phyloP scores from a whole-genome alignment of 2,329 filamentous ascomycete genomes.

The Fonsecaea monophora region DNA sequence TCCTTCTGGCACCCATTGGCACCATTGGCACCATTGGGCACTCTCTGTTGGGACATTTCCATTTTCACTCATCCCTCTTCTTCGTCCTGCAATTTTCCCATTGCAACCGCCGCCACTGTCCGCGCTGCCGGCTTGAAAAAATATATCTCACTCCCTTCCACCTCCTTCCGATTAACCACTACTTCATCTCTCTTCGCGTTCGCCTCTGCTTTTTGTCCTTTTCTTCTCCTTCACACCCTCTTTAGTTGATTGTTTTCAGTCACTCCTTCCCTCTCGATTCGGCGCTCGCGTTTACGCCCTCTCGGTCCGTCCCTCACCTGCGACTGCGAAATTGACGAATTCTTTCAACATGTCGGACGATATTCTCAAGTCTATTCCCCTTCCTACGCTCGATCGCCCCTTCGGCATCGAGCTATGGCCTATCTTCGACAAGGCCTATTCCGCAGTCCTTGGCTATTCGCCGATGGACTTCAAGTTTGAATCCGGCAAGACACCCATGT shows the following conservation, averaged over 20 bases:
- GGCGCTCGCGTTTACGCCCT: constrained; percentile 25
- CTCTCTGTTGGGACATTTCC: constrained; percentile 18
- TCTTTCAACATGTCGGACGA: constrained; percentile 31
- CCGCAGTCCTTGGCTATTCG: constrained; percentile 77
- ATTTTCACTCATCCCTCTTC: constrained; percentile 5
- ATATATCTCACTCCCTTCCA: constrained; percentile 21
- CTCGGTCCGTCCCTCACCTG: constrained; percentile 25
- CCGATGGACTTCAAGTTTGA: constrained; percentile 86
- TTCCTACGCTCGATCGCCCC: constrained; percentile 85
- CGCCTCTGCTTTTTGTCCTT: constrained; percentile 12
- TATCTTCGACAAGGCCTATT: constrained; percentile 87
- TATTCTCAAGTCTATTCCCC: constrained; percentile 50
- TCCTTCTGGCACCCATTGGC: background rate
- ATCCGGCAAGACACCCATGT: constrained; percentile 83
- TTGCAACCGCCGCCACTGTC: constrained; percentile 5
- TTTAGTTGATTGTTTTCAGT: constrained; percentile 31
- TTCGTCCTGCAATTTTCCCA: constrained; percentile 10
- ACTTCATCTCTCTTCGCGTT: constrained; percentile 13
- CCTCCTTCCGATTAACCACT: constrained; percentile 12
- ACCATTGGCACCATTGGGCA: constrained; percentile 4
- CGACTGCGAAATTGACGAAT: constrained; percentile 3
- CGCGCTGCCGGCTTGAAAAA: constrained; percentile 12
- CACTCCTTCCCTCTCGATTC: constrained; percentile 42
- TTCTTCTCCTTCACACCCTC: constrained; percentile 6
- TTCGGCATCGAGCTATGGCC: constrained; percentile 94